Conservation (phyloP, 345 rosid species). For the Salix caprea region DNA sequence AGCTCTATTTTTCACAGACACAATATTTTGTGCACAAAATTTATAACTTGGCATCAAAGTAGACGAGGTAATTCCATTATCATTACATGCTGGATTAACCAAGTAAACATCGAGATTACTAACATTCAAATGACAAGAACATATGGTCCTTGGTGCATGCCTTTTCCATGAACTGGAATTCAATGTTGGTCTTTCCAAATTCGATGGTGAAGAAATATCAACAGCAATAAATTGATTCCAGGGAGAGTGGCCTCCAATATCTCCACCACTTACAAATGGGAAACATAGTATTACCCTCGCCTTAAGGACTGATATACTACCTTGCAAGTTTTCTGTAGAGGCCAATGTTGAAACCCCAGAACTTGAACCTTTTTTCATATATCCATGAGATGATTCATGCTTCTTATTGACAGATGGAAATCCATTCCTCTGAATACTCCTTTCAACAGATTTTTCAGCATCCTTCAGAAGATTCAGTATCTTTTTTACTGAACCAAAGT, state of each 20-base stretch:
- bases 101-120: constrained; percentile 57
- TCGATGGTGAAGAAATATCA: constrained; percentile 48
- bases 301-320: constrained; percentile 50
- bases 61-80: constrained; percentile 26
- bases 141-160: constrained; percentile 35
- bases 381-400: constrained; percentile 20
- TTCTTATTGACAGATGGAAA: constrained; percentile 17
- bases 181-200: constrained; percentile 24
- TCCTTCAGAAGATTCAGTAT: constrained; percentile 54
- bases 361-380: constrained; percentile 24
- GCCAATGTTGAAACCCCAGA: constrained; percentile 27
- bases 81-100: constrained; percentile 41
- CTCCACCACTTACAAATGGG: constrained; percentile 49
- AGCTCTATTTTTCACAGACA: constrained; percentile 43
- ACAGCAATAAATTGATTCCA: constrained; percentile 67
- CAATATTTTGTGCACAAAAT: constrained; percentile 47
- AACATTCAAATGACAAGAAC: constrained; percentile 50
- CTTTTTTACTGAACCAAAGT: constrained; percentile 46
- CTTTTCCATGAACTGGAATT: constrained; percentile 36
- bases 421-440: constrained; percentile 18
- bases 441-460: constrained; percentile 36
- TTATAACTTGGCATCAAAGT: constrained; percentile 23
- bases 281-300: constrained; percentile 75
- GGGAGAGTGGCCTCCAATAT: constrained; percentile 27
- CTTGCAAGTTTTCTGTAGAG: constrained; percentile 44